These are phyloP conservation scores for Phaseolus lunatus DNA, from an alignment of 306 rosid species.

Conservation along the genomic window DNA sequence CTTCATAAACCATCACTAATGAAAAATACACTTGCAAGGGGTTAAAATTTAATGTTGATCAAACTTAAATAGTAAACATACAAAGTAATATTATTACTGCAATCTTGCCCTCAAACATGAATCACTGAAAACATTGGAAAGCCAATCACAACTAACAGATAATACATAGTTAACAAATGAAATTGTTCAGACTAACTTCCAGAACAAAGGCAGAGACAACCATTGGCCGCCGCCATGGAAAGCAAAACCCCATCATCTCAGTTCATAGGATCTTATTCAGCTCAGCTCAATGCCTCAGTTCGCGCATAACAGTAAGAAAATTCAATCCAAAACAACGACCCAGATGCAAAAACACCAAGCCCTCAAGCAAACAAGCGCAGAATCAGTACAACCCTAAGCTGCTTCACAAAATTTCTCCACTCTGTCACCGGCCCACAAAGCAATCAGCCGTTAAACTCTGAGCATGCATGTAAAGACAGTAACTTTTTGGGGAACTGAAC, in stretches of 20 bases:
- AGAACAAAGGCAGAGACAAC: constrained; percentile 37
- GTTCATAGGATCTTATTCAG: constrained; percentile 25
- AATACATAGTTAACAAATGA: constrained; percentile 24
- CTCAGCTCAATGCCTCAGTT: constrained; percentile 42
- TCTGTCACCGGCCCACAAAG: constrained; percentile 33
- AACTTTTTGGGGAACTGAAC: constrained; percentile 36
- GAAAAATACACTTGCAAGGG: not conserved
- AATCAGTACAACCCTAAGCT: constrained; percentile 33
- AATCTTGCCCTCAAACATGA: constrained; percentile 33
- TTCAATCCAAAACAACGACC: constrained; percentile 26
- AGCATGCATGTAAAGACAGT: constrained; percentile 46
- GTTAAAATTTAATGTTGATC: constrained; percentile 17
- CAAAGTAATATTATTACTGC: constrained; percentile 4
- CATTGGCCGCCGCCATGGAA: constrained; percentile 44
- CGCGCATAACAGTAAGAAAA: constrained; percentile 36
- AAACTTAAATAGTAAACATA: constrained; percentile 20
- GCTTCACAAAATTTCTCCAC: not conserved
- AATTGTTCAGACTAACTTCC: constrained; percentile 29
- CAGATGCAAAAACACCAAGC: constrained; percentile 39
- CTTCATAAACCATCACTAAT: not conserved
- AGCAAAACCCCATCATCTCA: not conserved
- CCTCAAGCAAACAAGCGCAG: constrained; percentile 35
- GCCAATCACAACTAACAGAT: constrained; percentile 10
- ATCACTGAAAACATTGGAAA: constrained; percentile 28
- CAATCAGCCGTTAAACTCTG: constrained; percentile 41